Conservation (phyloP, 2,329 filamentous ascomycete genomes). For the Sporothrix sp. region DNA sequence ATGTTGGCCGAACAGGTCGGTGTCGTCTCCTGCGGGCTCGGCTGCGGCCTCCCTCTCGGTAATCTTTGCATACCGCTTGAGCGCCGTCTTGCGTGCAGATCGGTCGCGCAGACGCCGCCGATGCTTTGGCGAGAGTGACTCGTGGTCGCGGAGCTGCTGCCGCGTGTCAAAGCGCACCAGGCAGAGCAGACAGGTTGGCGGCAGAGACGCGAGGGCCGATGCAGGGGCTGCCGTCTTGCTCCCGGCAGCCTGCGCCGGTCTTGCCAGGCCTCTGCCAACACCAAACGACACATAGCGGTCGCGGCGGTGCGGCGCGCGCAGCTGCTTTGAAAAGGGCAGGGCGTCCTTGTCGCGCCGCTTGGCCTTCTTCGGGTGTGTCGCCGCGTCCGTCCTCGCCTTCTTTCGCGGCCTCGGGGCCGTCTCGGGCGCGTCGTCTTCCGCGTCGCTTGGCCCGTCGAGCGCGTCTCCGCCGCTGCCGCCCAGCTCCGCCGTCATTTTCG, state of each 20-base stretch:
- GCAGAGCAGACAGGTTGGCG: constrained; percentile 45
- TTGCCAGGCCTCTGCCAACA: constrained; percentile 33
- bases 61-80: constrained; percentile 13
- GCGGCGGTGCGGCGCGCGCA: constrained; percentile 21
- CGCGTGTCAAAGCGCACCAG: constrained; percentile 46
- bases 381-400: background rate
- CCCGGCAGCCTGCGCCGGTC: background rate
- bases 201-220: background rate
- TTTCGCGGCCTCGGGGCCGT: constrained; percentile 16
- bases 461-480: constrained; percentile 26
- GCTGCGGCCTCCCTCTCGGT: background rate
- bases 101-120: constrained; percentile 16
- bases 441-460: constrained; percentile 14
- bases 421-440: constrained; percentile 2
- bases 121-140: constrained; percentile 21
- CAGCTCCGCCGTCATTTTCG: constrained; percentile 56
- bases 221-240: background rate
- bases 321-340: constrained; percentile 12
- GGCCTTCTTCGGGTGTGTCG: background rate
- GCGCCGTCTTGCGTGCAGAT: constrained; percentile 4
- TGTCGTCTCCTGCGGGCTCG: background rate
- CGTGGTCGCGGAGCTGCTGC: constrained; percentile 23
- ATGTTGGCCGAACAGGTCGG: too few species aligned
- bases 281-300: constrained; percentile 46
- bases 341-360: background rate